A percentile compares a stretch with the other conserved stretches of the same genome.
Conservation (phyloP, 75 land plant genomes). For the Pseudotsuga menziesii region DNA sequence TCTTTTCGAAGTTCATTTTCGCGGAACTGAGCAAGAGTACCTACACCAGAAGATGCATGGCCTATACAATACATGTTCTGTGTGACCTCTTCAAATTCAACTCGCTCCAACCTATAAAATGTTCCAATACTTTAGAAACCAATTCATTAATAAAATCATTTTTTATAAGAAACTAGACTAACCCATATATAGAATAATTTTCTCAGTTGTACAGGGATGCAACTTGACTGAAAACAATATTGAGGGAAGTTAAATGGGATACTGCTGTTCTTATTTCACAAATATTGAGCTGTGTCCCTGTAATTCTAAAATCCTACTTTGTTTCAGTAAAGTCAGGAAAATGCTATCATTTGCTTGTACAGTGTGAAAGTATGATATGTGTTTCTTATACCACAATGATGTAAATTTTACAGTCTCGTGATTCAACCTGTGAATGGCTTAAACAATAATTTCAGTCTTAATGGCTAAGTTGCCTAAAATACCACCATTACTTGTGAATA, state of each 20-base stretch:
- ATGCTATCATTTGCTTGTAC: too few relatives aligned
- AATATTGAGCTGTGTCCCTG: too few relatives aligned
- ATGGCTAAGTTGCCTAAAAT: too few relatives aligned
- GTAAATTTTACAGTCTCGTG: too few relatives aligned
- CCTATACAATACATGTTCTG: constrained; percentile 5
- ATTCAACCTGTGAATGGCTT: too few relatives aligned
- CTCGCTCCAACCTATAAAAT: constrained; percentile 3
- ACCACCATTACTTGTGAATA: too few relatives aligned
- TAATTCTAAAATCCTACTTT: too few relatives aligned
- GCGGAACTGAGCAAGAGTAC: constrained; percentile 9
- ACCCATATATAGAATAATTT: not conserved
- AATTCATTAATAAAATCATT: not conserved
- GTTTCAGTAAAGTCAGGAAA: too few relatives aligned
- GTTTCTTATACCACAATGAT: too few relatives aligned
- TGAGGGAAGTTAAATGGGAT: not conserved
- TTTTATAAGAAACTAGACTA: not conserved
- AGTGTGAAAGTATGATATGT: too few relatives aligned
- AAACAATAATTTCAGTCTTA: too few relatives aligned
- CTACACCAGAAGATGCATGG: constrained; percentile 8
- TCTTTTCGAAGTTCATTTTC: constrained; percentile 4
- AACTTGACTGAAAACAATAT: not conserved
- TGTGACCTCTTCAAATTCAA: constrained; percentile 5
- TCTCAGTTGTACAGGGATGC: not conserved
- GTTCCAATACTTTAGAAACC: not conserved
- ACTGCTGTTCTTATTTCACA: too few relatives aligned